Percentiles rank a stretch among this genome's conserved stretches.
Conservation (phyloP, 495 filamentous ascomycete species). For the Usnea hakonensis region DNA sequence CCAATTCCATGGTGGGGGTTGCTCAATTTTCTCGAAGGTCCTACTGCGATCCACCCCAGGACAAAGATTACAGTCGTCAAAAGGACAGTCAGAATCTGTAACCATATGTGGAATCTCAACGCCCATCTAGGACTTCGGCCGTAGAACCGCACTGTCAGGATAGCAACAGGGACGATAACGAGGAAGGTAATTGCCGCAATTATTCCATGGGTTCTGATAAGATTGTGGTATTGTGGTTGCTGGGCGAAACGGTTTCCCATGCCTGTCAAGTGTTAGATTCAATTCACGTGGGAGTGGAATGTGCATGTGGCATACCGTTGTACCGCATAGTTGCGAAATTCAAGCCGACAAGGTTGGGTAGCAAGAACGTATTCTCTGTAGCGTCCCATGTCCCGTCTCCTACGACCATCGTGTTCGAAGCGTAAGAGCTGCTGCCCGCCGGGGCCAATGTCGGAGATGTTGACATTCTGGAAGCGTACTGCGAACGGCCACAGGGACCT, state of each 20-base stretch:
- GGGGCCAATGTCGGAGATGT: conserved; percentile 52
- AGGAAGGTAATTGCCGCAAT: conserved; percentile 85
- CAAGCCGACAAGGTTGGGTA: conserved; percentile 77
- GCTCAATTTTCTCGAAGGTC: conserved; percentile 64
- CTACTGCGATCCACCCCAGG: conserved; percentile 73
- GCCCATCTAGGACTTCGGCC: conserved; percentile 54
- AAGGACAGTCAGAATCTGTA: conserved; percentile 70
- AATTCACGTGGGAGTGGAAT: conserved; percentile 12
- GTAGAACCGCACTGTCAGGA: conserved; percentile 72
- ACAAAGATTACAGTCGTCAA: conserved; percentile 66
- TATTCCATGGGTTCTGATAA: conserved; percentile 78
- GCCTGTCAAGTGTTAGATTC: conserved; percentile 43
- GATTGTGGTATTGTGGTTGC: conserved; percentile 62
- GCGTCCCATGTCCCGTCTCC: conserved; percentile 92
- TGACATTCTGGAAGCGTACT: conserved; percentile 29
- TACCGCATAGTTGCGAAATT: conserved; percentile 94
- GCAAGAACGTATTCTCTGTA: conserved; percentile 72
- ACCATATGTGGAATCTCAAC: conserved; percentile 74
- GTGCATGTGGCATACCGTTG: conserved; percentile 56
- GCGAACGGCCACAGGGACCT: background rate
- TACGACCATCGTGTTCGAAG: conserved; percentile 73
- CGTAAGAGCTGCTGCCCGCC: conserved; percentile 74
- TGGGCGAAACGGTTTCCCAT: conserved; percentile 86
- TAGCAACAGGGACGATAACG: conserved; percentile 68
- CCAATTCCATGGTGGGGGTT: conserved; percentile 97